Base-by-base conservation (phyloP, 1,139 yeast species). In the Geotrichum klebahnii region DNA sequence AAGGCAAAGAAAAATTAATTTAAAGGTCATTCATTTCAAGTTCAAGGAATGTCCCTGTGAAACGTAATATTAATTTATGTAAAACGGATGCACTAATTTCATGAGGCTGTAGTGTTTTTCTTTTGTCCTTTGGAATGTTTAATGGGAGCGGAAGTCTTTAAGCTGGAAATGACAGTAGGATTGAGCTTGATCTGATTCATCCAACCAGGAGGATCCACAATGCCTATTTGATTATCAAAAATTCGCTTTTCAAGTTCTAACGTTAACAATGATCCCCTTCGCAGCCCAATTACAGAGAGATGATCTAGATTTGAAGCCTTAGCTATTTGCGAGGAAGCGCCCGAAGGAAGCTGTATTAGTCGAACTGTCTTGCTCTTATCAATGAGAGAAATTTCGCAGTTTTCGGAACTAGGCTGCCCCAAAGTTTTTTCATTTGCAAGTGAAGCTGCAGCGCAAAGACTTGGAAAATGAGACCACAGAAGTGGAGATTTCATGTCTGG, bases 121-220 rank as follows among this genome's bases (percentile, higher is more conserved):
- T 40, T 17, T 12, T 40, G 16, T 5, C 24, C 32, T 19, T 39
- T 38, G 14, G 33, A 14, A 2, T 34, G 35, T 17, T 39, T 43
- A 16, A 48, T 48, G 2, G 52, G 52, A 5, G 52, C 52, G 1
- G 48, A 32, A 12, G 52, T 38, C 22, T 44, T 22, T 16, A 48
- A 31, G 17, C 44, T 48, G 2, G 48, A 42, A 9, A 48, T 48
- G 10, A 39, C 44, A 2, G 48, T 29, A 2, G 48, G 52, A 9
- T 31, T 22, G 8, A 48, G 37, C 3, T 44, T 44, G 14, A 40
- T 16, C 24, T 48, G 52, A 12, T 44, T 29, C 32, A 48, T 26
- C 52, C 52, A 48, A 17, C 52, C 52, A 14, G 51, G 51, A 20
- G 23, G 24, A 17, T 35, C 41, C 6, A 44, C 48, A 10, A 38